A percentile compares a stretch with the other conserved stretches of the same genome.
Conservation (phyloP, 2,329 filamentous ascomycete genomes). For the Esteya vermicola region DNA sequence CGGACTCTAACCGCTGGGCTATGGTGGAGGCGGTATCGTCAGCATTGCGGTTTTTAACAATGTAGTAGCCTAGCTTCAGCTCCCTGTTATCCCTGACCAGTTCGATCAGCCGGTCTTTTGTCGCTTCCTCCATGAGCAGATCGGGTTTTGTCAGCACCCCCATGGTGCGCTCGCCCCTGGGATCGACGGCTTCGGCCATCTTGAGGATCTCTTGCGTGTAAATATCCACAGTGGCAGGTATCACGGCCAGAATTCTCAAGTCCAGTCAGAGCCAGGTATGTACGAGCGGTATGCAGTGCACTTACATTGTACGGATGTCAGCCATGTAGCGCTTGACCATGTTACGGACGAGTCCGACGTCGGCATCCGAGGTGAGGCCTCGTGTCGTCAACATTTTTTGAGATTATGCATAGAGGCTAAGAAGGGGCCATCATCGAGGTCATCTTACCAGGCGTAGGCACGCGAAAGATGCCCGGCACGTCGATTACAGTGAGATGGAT, state of each 20-base stretch:
- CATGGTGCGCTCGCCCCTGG: conserved; percentile 25
- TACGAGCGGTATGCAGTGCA: too few species aligned
- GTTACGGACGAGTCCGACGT: conserved; percentile 28
- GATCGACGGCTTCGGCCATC: conserved; percentile 23
- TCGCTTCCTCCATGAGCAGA: conserved; percentile 27
- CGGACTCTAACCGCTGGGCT: conserved; percentile 16
- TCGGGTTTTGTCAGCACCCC: conserved; percentile 47
- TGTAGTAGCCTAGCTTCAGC: conserved; percentile 31
- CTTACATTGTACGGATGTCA: conserved; percentile 29
- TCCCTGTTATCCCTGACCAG: conserved; percentile 24
- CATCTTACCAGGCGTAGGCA: conserved; percentile 18
- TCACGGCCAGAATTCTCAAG: conserved; percentile 27
- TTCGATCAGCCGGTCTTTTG: conserved; percentile 23
- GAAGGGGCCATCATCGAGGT: not conserved
- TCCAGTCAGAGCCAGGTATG: not conserved
- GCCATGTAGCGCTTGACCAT: conserved; percentile 34
- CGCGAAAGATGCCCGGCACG: conserved; percentile 37
- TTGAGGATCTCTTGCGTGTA: conserved; percentile 24
- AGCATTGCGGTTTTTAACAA: conserved; percentile 32
- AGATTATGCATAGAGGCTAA: not conserved
- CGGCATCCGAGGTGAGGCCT: conserved; percentile 27
- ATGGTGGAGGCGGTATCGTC: conserved; percentile 22
- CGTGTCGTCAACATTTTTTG: not conserved
- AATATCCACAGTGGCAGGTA: conserved; percentile 22
- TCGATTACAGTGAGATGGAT: conserved; percentile 38